Evolutionary conservation across 2,329 filamentous ascomycete genomes (phyloP).

Genomic region (Penicillium sp.): DNA sequence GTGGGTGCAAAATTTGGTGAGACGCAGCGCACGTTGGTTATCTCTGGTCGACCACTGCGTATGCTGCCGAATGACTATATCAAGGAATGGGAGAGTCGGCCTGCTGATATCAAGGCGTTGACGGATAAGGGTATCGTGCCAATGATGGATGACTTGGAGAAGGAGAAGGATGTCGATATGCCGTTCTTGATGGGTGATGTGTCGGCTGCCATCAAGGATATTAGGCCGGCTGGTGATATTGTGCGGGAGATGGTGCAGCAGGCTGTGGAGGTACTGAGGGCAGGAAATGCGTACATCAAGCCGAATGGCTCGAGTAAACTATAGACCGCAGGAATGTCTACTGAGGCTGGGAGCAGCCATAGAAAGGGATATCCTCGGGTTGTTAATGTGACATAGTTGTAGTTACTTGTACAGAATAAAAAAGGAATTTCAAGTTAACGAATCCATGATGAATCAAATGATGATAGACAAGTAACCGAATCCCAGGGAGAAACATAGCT

Average conservation of each 20-base stretch:
- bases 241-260: constrained; percentile 85
- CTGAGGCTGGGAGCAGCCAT: constrained; percentile 4
- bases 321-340: constrained; percentile 24
- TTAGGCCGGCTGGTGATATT: constrained; percentile 78
- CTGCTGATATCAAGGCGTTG: constrained; percentile 68
- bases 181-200: constrained; percentile 95
- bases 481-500: not conserved
- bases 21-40: constrained; percentile 74
- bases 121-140: constrained; percentile 74
- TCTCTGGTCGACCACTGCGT: constrained; percentile 75
- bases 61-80: constrained; percentile 81
- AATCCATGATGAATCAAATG: constrained; percentile 6
- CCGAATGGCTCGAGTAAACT: constrained; percentile 40
- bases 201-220: constrained; percentile 66
- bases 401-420: constrained; percentile 31
- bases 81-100: constrained; percentile 69
- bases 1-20: constrained; percentile 73
- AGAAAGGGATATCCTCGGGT: constrained; percentile 11
- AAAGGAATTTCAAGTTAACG: constrained; percentile 9
- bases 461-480: constrained; percentile 9
- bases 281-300: constrained; percentile 57
- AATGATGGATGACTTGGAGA: constrained; percentile 73
- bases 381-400: constrained; percentile 23
- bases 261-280: constrained; percentile 62
- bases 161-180: constrained; percentile 74